Base-by-base conservation (phyloP, 2,329 filamentous ascomycete genomes). In the Penicillium glabrum region DNA sequence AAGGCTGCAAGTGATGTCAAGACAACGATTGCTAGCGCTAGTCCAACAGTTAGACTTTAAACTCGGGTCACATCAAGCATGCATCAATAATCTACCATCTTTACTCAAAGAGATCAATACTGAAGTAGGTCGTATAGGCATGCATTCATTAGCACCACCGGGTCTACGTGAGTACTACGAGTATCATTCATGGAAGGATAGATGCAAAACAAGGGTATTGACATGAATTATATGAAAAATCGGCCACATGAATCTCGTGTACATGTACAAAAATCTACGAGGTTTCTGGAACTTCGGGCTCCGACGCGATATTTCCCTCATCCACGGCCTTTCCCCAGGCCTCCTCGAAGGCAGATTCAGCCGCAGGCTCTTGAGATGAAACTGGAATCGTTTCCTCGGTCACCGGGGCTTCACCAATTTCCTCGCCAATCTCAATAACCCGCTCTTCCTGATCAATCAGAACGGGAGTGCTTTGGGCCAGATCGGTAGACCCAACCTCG, bases 251-350 rank as follows among this genome's bases (percentile, higher is more conserved):
- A 23, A 31, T 19, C 27, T 35, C 37, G 23, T 45, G 26, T 33
- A 27, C 23, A 14, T 5, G 4, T 27, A 27, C 23, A 24, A 45
- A 31, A 31, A 6, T 37, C 29, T 41, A 37, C 13, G 41, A n/a
- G 2, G 10, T 33, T 27, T 51, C 35, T 31, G 54, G 46, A 10
- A n/a, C 46, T 37, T 59, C 54, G 8, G 56, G 50, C 29, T 57
- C 41, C n/a, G 51, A 24, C 19, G 60, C 46, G 14, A 43, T n/a
- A 11, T 56, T 53, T 13, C 51, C 59, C 35, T 71, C 69, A 33
- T 72, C 69, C 11, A 72, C 64, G 9, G 73, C 73, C 58, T 73
- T 75, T 1, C 72, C 73, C 73, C 73, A 75, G 11, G 72, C 72
- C 50, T 62, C 56, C 57, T 75, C 73, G 39, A 74, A 73, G 5